Base-by-base conservation (phyloP, 345 rosid genomes). In the Bretschneidera sinensis region DNA sequence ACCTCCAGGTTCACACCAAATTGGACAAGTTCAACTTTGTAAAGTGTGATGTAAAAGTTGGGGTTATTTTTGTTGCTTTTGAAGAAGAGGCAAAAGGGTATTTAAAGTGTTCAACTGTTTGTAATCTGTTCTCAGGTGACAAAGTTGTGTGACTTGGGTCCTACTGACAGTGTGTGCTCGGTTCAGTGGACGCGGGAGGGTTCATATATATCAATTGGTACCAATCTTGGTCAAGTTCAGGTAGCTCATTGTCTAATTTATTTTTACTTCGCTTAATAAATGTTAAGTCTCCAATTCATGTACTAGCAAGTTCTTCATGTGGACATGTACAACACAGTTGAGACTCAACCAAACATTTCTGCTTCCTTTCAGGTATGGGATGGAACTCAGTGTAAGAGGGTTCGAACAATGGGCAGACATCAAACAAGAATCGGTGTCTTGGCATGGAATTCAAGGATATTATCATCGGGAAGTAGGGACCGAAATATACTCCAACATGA, bases 161-260 rank as follows among this genome's bases (percentile, higher is more conserved):
- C 97, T 25, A 81, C 61, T 68, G 97, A 94, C 28, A 71, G 89
- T 22, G 92, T 94, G 18, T 88, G 95, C 47, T 75, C 96, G 23
- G 83, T 94, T 64, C 99, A 94, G 72, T 94, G 99, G 99, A 90
- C 99, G 19, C 75, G 91, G 10, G 99, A 90, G 63, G 96, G 99
- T 53, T 90, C 99, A 2, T 94, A 79, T 76, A 94, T 90, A 66
- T 85, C 99, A 14, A 33, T 94, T 6, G 99, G 99, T 63, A 89
- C 97, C 31, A 70, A 69, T 72, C 86, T 80, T 9, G 97, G 97
- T 64, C 87, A 86, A 70, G 91, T 90, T 78, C 97, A 94, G 98
- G 98, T 92, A 76, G 57, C 61, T 68, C 57, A 28, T 34, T n/a
- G 9, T n/a, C 31, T 21, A 49, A 28, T 28, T 28, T 8, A 28